Percentiles rank a stretch among this genome's conserved stretches.
These are phyloP conservation scores for Blastobotrys terrestris DNA, from an alignment of 805 yeast species.

Conservation along the genomic window DNA sequence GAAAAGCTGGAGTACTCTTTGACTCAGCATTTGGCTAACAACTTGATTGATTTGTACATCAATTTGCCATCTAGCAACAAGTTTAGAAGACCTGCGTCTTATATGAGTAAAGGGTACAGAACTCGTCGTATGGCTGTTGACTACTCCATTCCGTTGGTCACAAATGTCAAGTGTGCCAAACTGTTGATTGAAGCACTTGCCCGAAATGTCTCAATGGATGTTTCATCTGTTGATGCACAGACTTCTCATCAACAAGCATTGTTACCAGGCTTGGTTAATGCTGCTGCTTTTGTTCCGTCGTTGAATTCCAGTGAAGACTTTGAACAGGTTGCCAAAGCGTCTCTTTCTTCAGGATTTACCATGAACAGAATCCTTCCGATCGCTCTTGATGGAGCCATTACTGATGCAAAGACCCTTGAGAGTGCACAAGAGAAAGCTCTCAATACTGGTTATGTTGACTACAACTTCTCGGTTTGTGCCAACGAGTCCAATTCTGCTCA, in stretches of 20 bases:
- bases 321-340: slow-evolving; percentile 60
- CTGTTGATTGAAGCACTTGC: slow-evolving; percentile 90
- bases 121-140: slow-evolving; percentile 99
- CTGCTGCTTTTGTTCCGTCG: slow-evolving; percentile 72
- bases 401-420: slow-evolving; percentile 58
- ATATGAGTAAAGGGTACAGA: slow-evolving; percentile 94
- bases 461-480: slow-evolving; percentile 76
- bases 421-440: slow-evolving; percentile 54
- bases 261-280: slow-evolving; percentile 81
- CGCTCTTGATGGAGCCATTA: slow-evolving; percentile 55
- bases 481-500: slow-evolving; percentile 59
- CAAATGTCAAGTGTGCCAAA: slow-evolving; percentile 97
- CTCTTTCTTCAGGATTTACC: slow-evolving; percentile 84
- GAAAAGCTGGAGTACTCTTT: slow-evolving; percentile 91
- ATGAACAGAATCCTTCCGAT: slow-evolving; percentile 76
- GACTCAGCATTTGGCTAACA: slow-evolving; percentile 93
- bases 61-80: slow-evolving; percentile 95
- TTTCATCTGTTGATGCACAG: slow-evolving; percentile 77
- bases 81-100: slow-evolving; percentile 97
- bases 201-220: slow-evolving; percentile 50
- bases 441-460: slow-evolving; percentile 66
- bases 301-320: slow-evolving; percentile 50
- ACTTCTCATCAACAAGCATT: slow-evolving; percentile 78
- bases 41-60: slow-evolving; percentile 91
- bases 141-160: slow-evolving; percentile 93